phyloP scores from a whole-genome alignment of 2,329 filamentous ascomycete genomes.

The Arthrinium puccinioides region DNA sequence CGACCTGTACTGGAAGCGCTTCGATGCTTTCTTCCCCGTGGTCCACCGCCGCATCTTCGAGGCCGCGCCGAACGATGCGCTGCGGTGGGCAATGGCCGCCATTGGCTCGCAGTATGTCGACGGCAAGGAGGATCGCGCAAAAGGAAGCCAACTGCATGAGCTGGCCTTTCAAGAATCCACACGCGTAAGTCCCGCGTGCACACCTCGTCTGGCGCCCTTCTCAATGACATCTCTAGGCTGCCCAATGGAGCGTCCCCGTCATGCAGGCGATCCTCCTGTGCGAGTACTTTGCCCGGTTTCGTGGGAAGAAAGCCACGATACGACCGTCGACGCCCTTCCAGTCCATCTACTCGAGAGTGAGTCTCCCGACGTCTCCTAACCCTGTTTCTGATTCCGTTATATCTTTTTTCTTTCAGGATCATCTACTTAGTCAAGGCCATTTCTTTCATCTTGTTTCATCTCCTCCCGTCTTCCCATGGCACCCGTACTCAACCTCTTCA shows the following conservation, averaged over 20 bases:
- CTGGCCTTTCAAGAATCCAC: slow-evolving; percentile 43
- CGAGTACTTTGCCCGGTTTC: slow-evolving; percentile 48
- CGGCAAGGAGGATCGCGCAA: slow-evolving; percentile 40
- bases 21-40: slow-evolving; percentile 41
- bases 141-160: slow-evolving; percentile 42
- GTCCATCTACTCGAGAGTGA: slow-evolving; percentile 46
- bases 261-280: slow-evolving; percentile 49
- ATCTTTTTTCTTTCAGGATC: slow-evolving; percentile 24
- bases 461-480: slow-evolving; percentile 18
- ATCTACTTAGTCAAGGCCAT: slow-evolving; percentile 25
- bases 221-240: slow-evolving; percentile 25
- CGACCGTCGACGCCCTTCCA: slow-evolving; percentile 42
- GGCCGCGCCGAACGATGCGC: slow-evolving; percentile 32
- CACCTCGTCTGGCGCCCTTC: not conserved
- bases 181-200: slow-evolving; percentile 32
- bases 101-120: slow-evolving; percentile 44
- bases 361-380: slow-evolving; percentile 28
- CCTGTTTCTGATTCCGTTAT: slow-evolving; percentile 21
- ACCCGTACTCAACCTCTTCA: slow-evolving; percentile 25
- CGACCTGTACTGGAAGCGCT: slow-evolving; percentile 45
- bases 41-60: slow-evolving; percentile 41
- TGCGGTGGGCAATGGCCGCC: slow-evolving; percentile 50
- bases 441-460: slow-evolving; percentile 25
- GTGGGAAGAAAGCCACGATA: slow-evolving; percentile 41
- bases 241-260: slow-evolving; percentile 40